A percentile compares a stretch with the other conserved stretches of the same genome.
These are phyloP conservation scores for Agroathelia rolfsii DNA, from an alignment of 1,284 basidiomycete genomes.

Conservation along the genomic window DNA sequence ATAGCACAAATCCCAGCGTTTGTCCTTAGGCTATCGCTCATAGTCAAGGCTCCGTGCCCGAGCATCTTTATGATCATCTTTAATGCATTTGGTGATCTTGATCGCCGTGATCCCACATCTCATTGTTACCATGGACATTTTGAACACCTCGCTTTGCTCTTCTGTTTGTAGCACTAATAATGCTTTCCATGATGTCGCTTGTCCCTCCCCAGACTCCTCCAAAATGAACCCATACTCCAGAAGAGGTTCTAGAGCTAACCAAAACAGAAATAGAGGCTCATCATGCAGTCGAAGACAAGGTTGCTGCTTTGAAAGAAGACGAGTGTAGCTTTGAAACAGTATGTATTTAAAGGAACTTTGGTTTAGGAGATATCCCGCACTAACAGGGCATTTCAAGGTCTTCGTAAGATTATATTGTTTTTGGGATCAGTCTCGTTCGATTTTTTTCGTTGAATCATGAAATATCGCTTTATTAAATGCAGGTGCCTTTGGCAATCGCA, in stretches of 20 bases:
- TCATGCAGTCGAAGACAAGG: constrained; percentile 44
- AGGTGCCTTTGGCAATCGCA: constrained; percentile 43
- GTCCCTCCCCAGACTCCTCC: constrained; percentile 60
- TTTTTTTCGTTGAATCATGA: constrained; percentile 14
- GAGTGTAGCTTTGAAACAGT: constrained; percentile 54
- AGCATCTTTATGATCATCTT: no score
- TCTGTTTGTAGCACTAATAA: no score
- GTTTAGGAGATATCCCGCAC: constrained; percentile 12
- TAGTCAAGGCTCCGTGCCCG: no score
- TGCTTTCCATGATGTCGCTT: constrained; percentile 39
- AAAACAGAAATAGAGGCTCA: constrained; percentile 50
- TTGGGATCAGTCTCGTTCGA: constrained; percentile 1
- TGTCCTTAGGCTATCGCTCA: no score
- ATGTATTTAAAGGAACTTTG: constrained; percentile 21
- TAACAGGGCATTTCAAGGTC: constrained; percentile 32
- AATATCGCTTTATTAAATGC: constrained; percentile 47
- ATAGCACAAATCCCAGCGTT: no score
- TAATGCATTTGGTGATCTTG: no score
- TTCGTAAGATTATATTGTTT: constrained; percentile 43
- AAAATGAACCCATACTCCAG: constrained; percentile 58
- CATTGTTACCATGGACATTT: no score
- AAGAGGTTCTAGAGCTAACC: constrained; percentile 47
- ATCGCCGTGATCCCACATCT: no score
- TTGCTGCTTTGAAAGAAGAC: constrained; percentile 49
- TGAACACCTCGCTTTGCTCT: no score